Percentiles rank a stretch among this genome's conserved stretches.
phyloP scores from a whole-genome alignment of 2,329 filamentous ascomycete species.

The Aspergillus pseudoterreus region DNA sequence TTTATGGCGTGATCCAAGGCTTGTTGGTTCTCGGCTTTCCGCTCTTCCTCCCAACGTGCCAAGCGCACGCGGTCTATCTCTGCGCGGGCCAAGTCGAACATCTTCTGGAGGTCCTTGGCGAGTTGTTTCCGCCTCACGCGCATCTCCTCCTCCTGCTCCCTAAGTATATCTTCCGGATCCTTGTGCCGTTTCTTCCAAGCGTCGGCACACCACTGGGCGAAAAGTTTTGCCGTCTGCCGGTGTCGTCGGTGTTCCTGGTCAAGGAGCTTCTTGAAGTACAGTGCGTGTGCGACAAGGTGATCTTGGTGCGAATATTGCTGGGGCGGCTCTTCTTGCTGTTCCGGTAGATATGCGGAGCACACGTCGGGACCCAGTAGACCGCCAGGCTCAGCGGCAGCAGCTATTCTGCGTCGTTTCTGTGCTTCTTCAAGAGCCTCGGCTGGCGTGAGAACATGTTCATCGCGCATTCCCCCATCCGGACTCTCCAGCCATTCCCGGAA shows the following conservation, averaged over 20 bases:
- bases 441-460: constrained; percentile 48
- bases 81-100: constrained; percentile 56
- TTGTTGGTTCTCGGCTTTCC: constrained; percentile 49
- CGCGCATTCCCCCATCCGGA: constrained; percentile 45
- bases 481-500: constrained; percentile 63
- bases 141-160: constrained; percentile 68
- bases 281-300: constrained; percentile 73
- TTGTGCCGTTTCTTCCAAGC: constrained; percentile 42
- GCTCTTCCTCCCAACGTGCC: constrained; percentile 58
- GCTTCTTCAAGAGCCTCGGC: constrained; percentile 68
- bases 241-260: constrained; percentile 75
- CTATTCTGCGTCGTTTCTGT: constrained; percentile 62
- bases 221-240: constrained; percentile 68
- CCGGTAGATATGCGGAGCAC: constrained; percentile 70
- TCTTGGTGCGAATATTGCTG: constrained; percentile 84
- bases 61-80: constrained; percentile 57
- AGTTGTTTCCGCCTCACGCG: constrained; percentile 69
- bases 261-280: constrained; percentile 78
- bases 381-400: constrained; percentile 69
- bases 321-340: constrained; percentile 68
- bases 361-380: constrained; percentile 67
- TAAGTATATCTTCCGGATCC: constrained; percentile 69
- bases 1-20: constrained; percentile 51
- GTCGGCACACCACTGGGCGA: constrained; percentile 57
- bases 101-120: constrained; percentile 58